Evolutionary conservation across 139 green algal species (phyloP).

Genomic region (Chlamydomonas eustigma): DNA sequence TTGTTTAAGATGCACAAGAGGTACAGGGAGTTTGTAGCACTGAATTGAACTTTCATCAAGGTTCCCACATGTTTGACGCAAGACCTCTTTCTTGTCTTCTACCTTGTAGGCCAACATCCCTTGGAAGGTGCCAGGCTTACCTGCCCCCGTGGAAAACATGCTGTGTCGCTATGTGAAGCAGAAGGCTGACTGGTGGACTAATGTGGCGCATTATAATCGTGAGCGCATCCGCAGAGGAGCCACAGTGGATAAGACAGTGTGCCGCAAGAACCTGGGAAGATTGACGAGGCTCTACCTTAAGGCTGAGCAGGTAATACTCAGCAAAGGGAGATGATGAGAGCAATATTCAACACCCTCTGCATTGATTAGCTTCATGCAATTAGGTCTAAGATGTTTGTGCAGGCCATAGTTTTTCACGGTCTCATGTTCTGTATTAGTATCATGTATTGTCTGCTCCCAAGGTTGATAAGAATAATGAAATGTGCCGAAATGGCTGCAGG

Average conservation of each 20-base stretch:
- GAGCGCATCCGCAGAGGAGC: constrained; percentile 97
- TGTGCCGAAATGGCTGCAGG: background rate
- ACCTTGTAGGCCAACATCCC: constrained; percentile 88
- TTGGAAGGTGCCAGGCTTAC: constrained; percentile 97
- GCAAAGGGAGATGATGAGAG: background rate
- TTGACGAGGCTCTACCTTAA: constrained; percentile 98
- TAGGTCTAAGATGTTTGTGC: too few relatives aligned
- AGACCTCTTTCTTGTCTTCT: background rate
- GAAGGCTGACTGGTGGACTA: constrained; percentile 99
- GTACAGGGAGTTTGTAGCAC: too few relatives aligned
- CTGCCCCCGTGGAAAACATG: constrained; percentile 98
- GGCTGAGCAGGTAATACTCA: constrained; percentile 40
- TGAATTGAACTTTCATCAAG: background rate
- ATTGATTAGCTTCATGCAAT: too few relatives aligned
- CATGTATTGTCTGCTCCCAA: background rate
- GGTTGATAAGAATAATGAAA: background rate
- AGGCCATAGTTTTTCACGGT: too few relatives aligned
- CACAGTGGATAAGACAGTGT: constrained; percentile 99
- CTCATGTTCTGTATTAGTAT: too few relatives aligned
- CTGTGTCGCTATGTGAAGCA: constrained; percentile 99
- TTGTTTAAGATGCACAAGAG: too few relatives aligned
- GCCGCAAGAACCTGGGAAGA: constrained; percentile 98
- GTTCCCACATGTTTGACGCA: background rate
- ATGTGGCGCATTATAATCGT: constrained; percentile 99
- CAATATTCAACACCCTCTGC: too few relatives aligned